A percentile compares a stretch with the other conserved stretches of the same genome.
Conservation (phyloP, 2,329 filamentous ascomycete species). For the Fusarium cyanostomum region DNA sequence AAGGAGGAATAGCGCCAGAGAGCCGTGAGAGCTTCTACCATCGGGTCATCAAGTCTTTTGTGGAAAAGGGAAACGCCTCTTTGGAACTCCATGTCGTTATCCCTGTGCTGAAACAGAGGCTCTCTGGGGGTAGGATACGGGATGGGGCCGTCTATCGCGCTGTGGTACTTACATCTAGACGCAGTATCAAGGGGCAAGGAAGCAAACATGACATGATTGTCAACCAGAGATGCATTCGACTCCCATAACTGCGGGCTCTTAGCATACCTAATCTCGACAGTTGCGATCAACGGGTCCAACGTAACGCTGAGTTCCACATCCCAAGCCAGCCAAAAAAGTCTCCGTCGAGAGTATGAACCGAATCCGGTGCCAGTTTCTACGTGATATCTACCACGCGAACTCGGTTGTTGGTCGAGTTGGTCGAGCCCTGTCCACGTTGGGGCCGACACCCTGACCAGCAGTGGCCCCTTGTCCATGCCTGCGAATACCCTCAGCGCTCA, state of each 20-base stretch:
- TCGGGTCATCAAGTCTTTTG: slow-evolving; percentile 18
- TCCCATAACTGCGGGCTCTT: slow-evolving; percentile 14
- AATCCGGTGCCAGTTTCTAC: slow-evolving; percentile 4
- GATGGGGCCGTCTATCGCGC: slow-evolving; percentile 23
- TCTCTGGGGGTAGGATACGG: slow-evolving; percentile 33
- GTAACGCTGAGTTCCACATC: slow-evolving; percentile 27
- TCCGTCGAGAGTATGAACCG: background rate
- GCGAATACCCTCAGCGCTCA: slow-evolving; percentile 25
- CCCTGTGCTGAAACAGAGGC: slow-evolving; percentile 44
- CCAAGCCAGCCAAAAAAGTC: background rate
- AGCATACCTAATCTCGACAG: slow-evolving; percentile 1
- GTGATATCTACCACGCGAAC: background rate
- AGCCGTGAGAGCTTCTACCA: slow-evolving; percentile 16
- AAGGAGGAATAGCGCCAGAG: slow-evolving; percentile 35
- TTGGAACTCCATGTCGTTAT: slow-evolving; percentile 25
- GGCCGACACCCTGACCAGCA: slow-evolving; percentile 14
- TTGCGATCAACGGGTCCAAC: slow-evolving; percentile 20
- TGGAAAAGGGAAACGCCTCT: slow-evolving; percentile 15
- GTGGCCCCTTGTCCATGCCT: slow-evolving; percentile 18
- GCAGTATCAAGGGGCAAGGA: slow-evolving; percentile 15
- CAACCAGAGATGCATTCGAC: slow-evolving; percentile 7
- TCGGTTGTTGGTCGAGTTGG: slow-evolving; percentile 12
- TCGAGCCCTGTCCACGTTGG: background rate
- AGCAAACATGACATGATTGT: slow-evolving; percentile 28
- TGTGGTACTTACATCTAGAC: slow-evolving; percentile 26